These are phyloP conservation scores for Lathyrus oleraceus DNA, from an alignment of 306 rosid species.

Conservation along the genomic window DNA sequence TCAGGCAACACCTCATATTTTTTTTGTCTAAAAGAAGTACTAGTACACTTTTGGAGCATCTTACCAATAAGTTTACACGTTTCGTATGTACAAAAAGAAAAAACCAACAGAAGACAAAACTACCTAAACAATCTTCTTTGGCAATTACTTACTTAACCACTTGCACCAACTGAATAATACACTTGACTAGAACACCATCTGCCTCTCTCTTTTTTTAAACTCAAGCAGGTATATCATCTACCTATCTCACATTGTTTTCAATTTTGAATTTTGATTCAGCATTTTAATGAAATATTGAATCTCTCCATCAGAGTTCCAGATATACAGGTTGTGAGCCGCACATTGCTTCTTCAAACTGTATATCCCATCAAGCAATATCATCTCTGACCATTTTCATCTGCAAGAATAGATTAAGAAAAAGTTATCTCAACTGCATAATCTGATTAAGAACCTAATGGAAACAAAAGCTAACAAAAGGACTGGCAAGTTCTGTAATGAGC, in stretches of 20 bases:
- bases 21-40: neutral
- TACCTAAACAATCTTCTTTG: slow-evolving; percentile 34
- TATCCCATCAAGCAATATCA: slow-evolving; percentile 33
- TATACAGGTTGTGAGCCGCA: slow-evolving; percentile 36
- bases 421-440: slow-evolving; percentile 35
- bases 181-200: slow-evolving; percentile 36
- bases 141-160: slow-evolving; percentile 24
- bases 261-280: slow-evolving; percentile 16
- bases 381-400: slow-evolving; percentile 35
- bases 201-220: slow-evolving; percentile 27
- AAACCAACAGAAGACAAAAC: slow-evolving; percentile 34
- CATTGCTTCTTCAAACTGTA: slow-evolving; percentile 47
- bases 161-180: slow-evolving; percentile 33
- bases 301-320: slow-evolving; percentile 32
- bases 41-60: slow-evolving; percentile 17
- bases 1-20: slow-evolving; percentile 30
- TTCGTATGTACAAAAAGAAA: slow-evolving; percentile 40
- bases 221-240: slow-evolving; percentile 30
- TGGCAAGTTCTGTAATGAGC: neutral
- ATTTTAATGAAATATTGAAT: neutral
- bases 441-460: slow-evolving; percentile 1
- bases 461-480: neutral
- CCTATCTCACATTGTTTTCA: slow-evolving; percentile 17
- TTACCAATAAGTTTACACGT: slow-evolving; percentile 24
- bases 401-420: neutral